phyloP scores from a whole-genome alignment of 192 early-diverging fungal genomes.

The Podila verticillata region DNA sequence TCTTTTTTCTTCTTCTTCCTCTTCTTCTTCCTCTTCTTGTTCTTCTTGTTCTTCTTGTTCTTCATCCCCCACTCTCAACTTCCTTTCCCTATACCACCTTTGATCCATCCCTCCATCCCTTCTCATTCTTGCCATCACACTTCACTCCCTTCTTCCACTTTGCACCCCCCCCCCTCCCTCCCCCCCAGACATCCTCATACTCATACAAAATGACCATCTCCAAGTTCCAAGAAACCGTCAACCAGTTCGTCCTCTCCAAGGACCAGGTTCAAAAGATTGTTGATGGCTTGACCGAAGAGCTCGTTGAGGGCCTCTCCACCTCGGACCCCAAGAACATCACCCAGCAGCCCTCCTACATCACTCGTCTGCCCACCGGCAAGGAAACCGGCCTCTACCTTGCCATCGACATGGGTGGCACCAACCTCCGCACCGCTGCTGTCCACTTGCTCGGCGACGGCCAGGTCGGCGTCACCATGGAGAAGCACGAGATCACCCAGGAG shows the following conservation, averaged over 20 bases:
- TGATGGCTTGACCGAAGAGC: not conserved
- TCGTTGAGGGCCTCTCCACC: slow-evolving; percentile 33
- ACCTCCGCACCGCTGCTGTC: slow-evolving; percentile 85
- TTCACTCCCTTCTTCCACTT: not conserved
- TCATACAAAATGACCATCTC: not conserved
- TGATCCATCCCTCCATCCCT: not conserved
- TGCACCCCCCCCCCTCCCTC: not conserved
- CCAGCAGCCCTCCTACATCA: slow-evolving; percentile 92
- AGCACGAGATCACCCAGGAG: slow-evolving; percentile 66
- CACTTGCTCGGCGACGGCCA: slow-evolving; percentile 77
- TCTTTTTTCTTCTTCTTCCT: not conserved
- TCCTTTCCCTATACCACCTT: not conserved
- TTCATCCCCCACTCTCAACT: not conserved
- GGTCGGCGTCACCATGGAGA: slow-evolving; percentile 59
- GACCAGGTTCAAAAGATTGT: slow-evolving; percentile 8
- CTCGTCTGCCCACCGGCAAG: slow-evolving; percentile 73
- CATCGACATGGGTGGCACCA: slow-evolving; percentile 91
- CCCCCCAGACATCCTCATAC: not conserved
- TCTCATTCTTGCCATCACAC: not conserved
- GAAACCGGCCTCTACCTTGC: slow-evolving; percentile 87
- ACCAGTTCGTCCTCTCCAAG: slow-evolving; percentile 3
- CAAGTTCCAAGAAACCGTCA: not conserved
- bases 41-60: not conserved
- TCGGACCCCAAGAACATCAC: slow-evolving; percentile 42
- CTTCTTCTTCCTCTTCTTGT: not conserved